Evolutionary conservation across 148 eudicot genomes (phyloP).

Genomic region (Vaccinium myrtillus): DNA sequence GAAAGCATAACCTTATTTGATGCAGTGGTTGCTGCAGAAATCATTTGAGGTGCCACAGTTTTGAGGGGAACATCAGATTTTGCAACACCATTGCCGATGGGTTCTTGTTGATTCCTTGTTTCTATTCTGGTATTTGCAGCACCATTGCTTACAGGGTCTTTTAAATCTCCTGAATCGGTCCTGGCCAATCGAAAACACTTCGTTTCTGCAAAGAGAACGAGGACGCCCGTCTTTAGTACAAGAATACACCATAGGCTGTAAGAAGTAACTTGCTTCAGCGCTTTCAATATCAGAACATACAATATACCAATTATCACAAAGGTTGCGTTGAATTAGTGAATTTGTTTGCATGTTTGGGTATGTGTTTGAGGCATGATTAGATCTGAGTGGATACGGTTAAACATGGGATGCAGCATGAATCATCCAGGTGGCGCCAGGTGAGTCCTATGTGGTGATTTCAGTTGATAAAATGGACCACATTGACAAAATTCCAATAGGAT

Average conservation of each 20-base stretch:
- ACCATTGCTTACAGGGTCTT: constrained; percentile 38
- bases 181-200: constrained; percentile 58
- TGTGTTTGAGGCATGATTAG: neutral
- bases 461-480: neutral
- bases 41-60: constrained; percentile 25
- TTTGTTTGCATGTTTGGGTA: neutral
- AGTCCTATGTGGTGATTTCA: neutral
- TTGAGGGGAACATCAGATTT: constrained; percentile 30
- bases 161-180: constrained; percentile 41
- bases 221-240: neutral
- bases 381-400: neutral
- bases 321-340: neutral
- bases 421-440: neutral
- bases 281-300: neutral
- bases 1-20: constrained; percentile 29
- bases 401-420: neutral
- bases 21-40: constrained; percentile 29
- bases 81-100: constrained; percentile 35
- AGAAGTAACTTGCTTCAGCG: neutral
- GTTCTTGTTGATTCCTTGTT: constrained; percentile 38
- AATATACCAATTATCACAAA: neutral
- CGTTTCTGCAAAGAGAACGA: constrained; percentile 46
- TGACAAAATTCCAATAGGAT: neutral
- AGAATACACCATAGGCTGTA: neutral
- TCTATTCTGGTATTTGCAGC: constrained; percentile 32